Percentiles rank a stretch among this genome's conserved stretches.
Conservation (phyloP, 352 stramenopile species). For the Phytophthora lateralis region DNA sequence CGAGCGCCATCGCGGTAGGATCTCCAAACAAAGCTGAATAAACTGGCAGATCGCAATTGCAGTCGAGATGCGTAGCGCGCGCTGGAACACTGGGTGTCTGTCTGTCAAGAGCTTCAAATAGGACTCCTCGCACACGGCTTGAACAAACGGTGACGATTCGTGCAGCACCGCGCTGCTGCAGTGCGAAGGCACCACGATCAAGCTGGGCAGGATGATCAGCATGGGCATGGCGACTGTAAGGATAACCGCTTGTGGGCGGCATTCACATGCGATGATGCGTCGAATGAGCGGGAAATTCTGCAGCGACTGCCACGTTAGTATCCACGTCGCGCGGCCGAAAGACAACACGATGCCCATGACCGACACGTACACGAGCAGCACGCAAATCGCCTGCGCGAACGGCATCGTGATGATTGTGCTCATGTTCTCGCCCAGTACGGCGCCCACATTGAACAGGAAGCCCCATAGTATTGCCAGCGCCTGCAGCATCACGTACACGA, state of each 20-base stretch:
- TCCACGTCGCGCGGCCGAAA: slow-evolving; percentile 86
- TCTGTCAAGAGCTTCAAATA: slow-evolving; percentile 88
- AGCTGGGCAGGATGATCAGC: slow-evolving; percentile 70
- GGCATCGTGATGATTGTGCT: slow-evolving; percentile 87
- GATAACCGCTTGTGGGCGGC: slow-evolving; percentile 78
- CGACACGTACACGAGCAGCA: slow-evolving; percentile 81
- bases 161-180: slow-evolving; percentile 45
- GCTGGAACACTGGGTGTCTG: slow-evolving; percentile 84
- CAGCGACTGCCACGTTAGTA: slow-evolving; percentile 88
- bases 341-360: slow-evolving; percentile 87
- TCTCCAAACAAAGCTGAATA: slow-evolving; percentile 85
- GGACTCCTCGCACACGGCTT: slow-evolving; percentile 78
- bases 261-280: slow-evolving; percentile 81
- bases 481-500: slow-evolving; percentile 87
- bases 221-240: slow-evolving; percentile 75
- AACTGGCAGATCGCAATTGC: slow-evolving; percentile 87
- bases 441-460: slow-evolving; percentile 85
- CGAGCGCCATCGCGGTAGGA: slow-evolving; percentile 73
- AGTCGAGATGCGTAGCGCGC: slow-evolving; percentile 76
- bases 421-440: slow-evolving; percentile 87
- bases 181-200: slow-evolving; percentile 76
- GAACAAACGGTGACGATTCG: slow-evolving; percentile 37
- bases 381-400: slow-evolving; percentile 71
- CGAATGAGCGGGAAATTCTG: slow-evolving; percentile 89
- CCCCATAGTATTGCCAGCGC: slow-evolving; percentile 86